These are phyloP conservation scores for Evernia prunastri DNA, from an alignment of 495 filamentous ascomycete species.

Conservation along the genomic window DNA sequence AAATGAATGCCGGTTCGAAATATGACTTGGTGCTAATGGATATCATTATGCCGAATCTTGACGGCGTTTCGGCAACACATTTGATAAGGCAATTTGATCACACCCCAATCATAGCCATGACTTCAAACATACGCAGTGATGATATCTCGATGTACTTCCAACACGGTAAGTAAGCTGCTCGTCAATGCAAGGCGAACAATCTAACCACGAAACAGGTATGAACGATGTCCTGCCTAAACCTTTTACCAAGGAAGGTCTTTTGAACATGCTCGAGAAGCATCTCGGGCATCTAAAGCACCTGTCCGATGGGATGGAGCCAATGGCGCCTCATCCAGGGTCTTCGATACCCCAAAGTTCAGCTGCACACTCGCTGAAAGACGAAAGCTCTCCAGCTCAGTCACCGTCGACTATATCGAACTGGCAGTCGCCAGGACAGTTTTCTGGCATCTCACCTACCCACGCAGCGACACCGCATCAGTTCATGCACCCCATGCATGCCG, in stretches of 20 bases:
- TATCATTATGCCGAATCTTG: constrained; percentile 96
- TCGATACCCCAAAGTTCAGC: constrained; percentile 43
- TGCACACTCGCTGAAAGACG: constrained; percentile 66
- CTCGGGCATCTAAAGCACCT: constrained; percentile 67
- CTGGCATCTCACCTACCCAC: constrained; percentile 55
- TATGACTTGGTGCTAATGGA: constrained; percentile 98
- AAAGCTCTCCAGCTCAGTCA: constrained; percentile 72
- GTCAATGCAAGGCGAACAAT: constrained; percentile 3
- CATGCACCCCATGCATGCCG: constrained; percentile 40
- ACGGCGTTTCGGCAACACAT: constrained; percentile 90
- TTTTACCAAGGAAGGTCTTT: constrained; percentile 91
- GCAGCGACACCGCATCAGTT: constrained; percentile 44
- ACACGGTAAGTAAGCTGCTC: constrained; percentile 62
- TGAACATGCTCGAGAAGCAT: constrained; percentile 85
- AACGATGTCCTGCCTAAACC: constrained; percentile 96
- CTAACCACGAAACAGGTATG: constrained; percentile 63
- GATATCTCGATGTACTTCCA: constrained; percentile 97
- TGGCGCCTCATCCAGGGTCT: constrained; percentile 41
- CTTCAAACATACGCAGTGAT: constrained; percentile 93
- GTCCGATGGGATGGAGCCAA: constrained; percentile 49
- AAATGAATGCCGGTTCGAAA: constrained; percentile 71
- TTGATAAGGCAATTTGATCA: constrained; percentile 85
- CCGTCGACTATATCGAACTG: constrained; percentile 62
- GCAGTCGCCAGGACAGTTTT: constrained; percentile 67
- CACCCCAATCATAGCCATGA: constrained; percentile 96